Conservation (phyloP, 306 rosid genomes). For the Argentina anserina region DNA sequence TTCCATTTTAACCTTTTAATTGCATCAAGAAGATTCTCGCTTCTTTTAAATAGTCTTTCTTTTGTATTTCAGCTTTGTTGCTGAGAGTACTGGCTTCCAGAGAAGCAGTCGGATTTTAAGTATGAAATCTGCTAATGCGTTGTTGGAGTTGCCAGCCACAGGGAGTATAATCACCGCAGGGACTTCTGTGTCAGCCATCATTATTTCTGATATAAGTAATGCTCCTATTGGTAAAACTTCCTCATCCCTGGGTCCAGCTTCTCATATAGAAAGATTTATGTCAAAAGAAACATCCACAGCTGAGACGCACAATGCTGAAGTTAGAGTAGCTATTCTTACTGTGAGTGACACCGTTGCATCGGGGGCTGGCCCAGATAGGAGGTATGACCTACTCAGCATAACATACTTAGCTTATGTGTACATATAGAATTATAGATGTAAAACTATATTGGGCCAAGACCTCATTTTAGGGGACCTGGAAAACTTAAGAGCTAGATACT, state of each 20-base stretch:
- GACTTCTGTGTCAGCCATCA: conserved; percentile 56
- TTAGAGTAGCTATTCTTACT: conserved; percentile 77
- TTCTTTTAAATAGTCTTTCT: background rate
- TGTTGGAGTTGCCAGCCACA: conserved; percentile 76
- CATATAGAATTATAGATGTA: background rate
- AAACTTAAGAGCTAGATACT: conserved; percentile 8
- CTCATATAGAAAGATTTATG: conserved; percentile 24
- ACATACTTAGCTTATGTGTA: background rate
- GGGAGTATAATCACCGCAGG: conserved; percentile 59
- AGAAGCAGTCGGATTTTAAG: conserved; percentile 80
- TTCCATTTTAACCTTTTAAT: background rate
- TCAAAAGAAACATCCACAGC: conserved; percentile 30
- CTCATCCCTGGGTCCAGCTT: conserved; percentile 25
- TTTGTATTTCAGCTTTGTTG: conserved; percentile 66
- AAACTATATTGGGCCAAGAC: background rate
- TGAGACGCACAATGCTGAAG: conserved; percentile 35
- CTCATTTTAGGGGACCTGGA: background rate
- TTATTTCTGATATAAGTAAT: conserved; percentile 54
- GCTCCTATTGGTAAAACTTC: conserved; percentile 22
- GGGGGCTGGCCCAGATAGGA: conserved; percentile 90
- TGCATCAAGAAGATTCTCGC: background rate
- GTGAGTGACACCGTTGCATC: conserved; percentile 90
- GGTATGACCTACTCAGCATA: conserved; percentile 40
- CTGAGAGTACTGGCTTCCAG: conserved; percentile 90
- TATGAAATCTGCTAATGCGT: conserved; percentile 89